Evolutionary conservation across 495 filamentous ascomycete species (phyloP), one percentile per base, ranked within the genome.

Genomic region (Aspergillus cavernicola): DNA sequence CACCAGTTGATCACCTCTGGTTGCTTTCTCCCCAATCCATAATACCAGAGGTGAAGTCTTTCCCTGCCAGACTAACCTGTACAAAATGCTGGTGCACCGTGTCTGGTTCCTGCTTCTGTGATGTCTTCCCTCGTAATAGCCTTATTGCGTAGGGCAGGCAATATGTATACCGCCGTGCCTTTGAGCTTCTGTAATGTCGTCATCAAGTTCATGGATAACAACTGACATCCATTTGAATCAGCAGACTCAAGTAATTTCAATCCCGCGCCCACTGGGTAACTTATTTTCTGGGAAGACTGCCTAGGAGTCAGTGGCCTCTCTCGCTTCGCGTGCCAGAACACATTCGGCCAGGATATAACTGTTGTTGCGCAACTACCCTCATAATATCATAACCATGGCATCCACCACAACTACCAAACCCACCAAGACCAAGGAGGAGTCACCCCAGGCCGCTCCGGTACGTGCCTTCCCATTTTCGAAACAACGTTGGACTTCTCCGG

Each of bases 371-470:
- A 15, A 23, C 23, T 15, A 10, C 22, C 10, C 20, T 32, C 24
- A 44, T 4, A 35, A 36, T 52, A 42, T 24, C 32, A 45, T 45
- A 53, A 50, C 22, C 43, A 72, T 72, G 69, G 66, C 69, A 6
- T 64, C 65, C 12, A 51, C 63, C 9, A 9, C 69, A 6, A 64
- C 65, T 13, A 51, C 63, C 9, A 9, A 28, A 4, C 24, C 24
- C 37, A 59, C 62, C 19, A 65, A 66, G 58, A 64, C 61, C 51
- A 55, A 58, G 48, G 59, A 65, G 38, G 59, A 61, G 37, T n/a
- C n/a, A n/a, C n/a, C n/a, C n/a, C 4, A 28, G 24, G 24, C 24
- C 9, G 24, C 24, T 28, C 24, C 48, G 19, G 39, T 52, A 66
- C 69, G 57, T 48, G 68, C 65, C 8, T 13, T 32, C 36, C 23